Percentiles rank a stretch among this genome's conserved stretches.
Conservation (phyloP, 345 rosid genomes). For the Hypericum androsaemum region DNA sequence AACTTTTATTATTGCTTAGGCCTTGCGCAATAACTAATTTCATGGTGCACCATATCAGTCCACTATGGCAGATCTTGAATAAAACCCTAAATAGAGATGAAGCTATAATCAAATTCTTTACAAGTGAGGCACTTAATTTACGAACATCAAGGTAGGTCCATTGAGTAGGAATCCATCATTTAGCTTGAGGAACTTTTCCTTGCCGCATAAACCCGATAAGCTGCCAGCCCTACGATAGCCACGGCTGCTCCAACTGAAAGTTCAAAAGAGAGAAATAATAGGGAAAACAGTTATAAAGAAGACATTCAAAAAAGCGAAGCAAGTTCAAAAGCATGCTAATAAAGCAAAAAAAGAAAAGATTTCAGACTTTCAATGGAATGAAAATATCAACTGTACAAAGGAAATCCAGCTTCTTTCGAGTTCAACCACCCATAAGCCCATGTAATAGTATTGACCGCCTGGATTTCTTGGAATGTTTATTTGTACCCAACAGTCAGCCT, state of each 20-base stretch:
- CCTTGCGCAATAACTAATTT: slow-evolving; percentile 22
- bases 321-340: too few relatives aligned
- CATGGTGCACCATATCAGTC: slow-evolving; percentile 14
- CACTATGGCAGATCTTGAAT: not conserved
- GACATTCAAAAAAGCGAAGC: too few relatives aligned
- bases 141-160: not conserved
- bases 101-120: slow-evolving; percentile 4
- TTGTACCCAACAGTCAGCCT: too few relatives aligned
- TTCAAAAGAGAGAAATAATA: too few relatives aligned
- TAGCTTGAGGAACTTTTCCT: slow-evolving; percentile 64
- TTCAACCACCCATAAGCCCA: too few relatives aligned
- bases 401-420: too few relatives aligned
- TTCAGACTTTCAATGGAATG: too few relatives aligned
- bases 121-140: not conserved
- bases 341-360: too few relatives aligned
- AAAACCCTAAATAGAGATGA: too few relatives aligned
- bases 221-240: slow-evolving; percentile 82
- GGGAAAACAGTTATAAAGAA: not conserved
- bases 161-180: slow-evolving; percentile 9
- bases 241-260: slow-evolving; percentile 89
- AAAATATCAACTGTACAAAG: too few relatives aligned
- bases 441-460: too few relatives aligned
- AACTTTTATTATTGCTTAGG: slow-evolving; percentile 28
- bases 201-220: slow-evolving; percentile 77
- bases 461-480: too few relatives aligned